Evolutionary conservation across 2,329 filamentous ascomycete genomes (phyloP).

Genomic region (Pleomassaria siparia): DNA sequence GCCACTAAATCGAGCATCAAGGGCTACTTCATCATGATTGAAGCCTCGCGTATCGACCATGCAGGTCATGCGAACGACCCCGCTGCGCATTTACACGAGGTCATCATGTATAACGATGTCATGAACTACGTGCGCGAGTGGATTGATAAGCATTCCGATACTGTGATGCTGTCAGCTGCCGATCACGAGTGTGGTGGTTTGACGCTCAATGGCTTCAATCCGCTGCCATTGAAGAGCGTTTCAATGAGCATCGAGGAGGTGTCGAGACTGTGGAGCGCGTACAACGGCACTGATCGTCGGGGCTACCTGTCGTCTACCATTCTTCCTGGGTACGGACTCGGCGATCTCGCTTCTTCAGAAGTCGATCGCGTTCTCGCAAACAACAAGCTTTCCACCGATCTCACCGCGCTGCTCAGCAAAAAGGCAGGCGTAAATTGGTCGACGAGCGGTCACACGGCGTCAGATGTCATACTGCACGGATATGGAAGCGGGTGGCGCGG

Average conservation of each 20-base stretch:
- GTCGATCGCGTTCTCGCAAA: constrained; percentile 31
- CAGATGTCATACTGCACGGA: constrained; percentile 43
- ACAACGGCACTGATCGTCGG: constrained; percentile 34
- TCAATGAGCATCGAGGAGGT: constrained; percentile 38
- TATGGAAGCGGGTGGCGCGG: constrained; percentile 29
- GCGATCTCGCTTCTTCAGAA: constrained; percentile 22
- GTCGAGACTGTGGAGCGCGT: constrained; percentile 25
- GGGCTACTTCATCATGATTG: constrained; percentile 46
- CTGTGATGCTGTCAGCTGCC: constrained; percentile 44
- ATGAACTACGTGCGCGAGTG: constrained; percentile 42
- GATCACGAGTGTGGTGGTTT: constrained; percentile 48
- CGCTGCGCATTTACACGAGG: constrained; percentile 38
- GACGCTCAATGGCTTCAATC: constrained; percentile 43
- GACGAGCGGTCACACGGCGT: constrained; percentile 41
- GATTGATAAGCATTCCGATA: constrained; percentile 45
- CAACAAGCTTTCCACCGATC: constrained; percentile 24
- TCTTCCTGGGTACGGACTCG: constrained; percentile 36
- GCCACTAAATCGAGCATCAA: constrained; percentile 35
- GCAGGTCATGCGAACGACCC: constrained; percentile 28
- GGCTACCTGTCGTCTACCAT: constrained; percentile 25
- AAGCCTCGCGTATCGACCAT: constrained; percentile 26
- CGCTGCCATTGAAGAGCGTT: constrained; percentile 31
- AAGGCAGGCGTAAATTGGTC: constrained; percentile 40
- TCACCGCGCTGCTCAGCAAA: constrained; percentile 33
- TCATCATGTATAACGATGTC: constrained; percentile 45